Conservation (phyloP, 192 early-diverging fungal species). For the Martensiomyces pterosporus region DNA sequence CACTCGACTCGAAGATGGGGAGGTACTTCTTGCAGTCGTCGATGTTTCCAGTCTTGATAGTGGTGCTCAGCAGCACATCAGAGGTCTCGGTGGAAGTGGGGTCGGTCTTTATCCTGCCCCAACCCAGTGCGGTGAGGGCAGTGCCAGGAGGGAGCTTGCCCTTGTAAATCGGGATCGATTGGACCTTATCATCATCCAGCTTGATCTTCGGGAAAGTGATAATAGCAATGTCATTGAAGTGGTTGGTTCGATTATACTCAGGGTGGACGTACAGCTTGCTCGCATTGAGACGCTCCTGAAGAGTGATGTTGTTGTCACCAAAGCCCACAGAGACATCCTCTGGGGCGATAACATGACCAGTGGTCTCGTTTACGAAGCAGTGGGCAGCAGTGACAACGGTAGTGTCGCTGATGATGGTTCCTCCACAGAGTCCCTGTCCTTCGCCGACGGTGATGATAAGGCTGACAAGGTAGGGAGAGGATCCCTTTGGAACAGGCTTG, state of each 20-base stretch:
- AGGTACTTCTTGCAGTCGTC: conserved; percentile 26
- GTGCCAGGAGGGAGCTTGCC: conserved; percentile 14
- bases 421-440: conserved; percentile 30
- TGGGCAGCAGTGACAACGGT: conserved; percentile 35
- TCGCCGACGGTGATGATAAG: conserved; percentile 10
- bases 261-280: conserved; percentile 20
- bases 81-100: conserved; percentile 7
- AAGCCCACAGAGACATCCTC: conserved; percentile 14
- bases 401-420: conserved; percentile 24
- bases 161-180: conserved; percentile 14
- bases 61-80: conserved; percentile 18
- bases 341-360: background rate
- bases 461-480: conserved; percentile 19
- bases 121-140: conserved; percentile 28
- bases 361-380: conserved; percentile 25
- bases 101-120: conserved; percentile 21
- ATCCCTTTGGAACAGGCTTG: background rate
- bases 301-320: too few relatives aligned
- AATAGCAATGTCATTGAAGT: conserved; percentile 25
- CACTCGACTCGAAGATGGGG: conserved; percentile 26
- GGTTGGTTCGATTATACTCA: conserved; percentile 14
- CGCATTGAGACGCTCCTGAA: too few relatives aligned
- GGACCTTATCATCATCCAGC: background rate
- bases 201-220: conserved; percentile 10
- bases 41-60: conserved; percentile 17